Percentiles rank a stretch among this genome's conserved stretches.
Evolutionary conservation across 345 rosid species (phyloP).

Genomic region (Dipteronia sinensis): DNA sequence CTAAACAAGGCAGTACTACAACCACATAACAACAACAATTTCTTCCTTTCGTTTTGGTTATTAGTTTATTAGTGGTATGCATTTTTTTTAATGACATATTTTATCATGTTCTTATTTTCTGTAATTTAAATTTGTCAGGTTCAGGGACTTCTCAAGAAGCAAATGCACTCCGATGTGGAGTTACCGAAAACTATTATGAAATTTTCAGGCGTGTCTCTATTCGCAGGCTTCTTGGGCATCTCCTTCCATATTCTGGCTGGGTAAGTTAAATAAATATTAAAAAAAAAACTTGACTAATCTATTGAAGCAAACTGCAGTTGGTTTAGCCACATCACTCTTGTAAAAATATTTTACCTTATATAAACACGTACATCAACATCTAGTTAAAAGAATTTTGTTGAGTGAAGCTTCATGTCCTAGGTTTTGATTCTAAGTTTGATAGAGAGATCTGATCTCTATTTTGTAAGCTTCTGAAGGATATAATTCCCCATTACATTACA

Average conservation of each 20-base stretch:
- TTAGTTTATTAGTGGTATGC: background rate
- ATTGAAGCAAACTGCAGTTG: background rate
- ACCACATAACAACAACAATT: too few species aligned
- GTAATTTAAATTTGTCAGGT: conserved; percentile 22
- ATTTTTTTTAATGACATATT: background rate
- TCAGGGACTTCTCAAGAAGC: conserved; percentile 39
- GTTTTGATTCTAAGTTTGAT: background rate
- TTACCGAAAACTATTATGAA: conserved; percentile 43
- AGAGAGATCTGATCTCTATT: background rate
- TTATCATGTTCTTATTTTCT: background rate
- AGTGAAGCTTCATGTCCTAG: background rate
- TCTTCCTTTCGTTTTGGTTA: too few species aligned
- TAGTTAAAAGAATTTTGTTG: background rate
- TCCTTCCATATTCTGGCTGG: conserved; percentile 85
- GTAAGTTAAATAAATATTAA: conserved; percentile 42
- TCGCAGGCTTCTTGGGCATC: conserved; percentile 67
- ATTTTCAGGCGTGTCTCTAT: conserved; percentile 60
- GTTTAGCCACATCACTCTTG: background rate
- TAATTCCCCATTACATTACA: background rate
- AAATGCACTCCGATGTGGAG: conserved; percentile 62
- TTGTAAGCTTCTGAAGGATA: background rate
- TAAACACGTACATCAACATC: background rate
- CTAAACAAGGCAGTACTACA: too few species aligned
- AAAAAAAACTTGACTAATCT: background rate
- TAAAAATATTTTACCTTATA: background rate